Evolutionary conservation across 2,329 filamentous ascomycete species (phyloP).

Genomic region (Claviceps maximensis): DNA sequence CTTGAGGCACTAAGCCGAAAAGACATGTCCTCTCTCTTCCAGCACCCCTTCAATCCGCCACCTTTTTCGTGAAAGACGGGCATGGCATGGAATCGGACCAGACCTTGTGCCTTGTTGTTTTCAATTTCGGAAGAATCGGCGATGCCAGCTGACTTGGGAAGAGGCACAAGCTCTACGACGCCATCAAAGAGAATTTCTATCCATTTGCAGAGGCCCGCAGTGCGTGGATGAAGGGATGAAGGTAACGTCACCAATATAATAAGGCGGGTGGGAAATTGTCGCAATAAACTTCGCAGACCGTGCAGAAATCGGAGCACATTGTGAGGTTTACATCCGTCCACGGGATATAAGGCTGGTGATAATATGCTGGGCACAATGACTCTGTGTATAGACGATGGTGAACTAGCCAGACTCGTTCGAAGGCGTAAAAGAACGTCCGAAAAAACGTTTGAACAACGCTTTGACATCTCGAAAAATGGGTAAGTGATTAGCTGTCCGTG

Average conservation of each 20-base stretch:
- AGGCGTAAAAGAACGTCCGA: slow-evolving; percentile 48
- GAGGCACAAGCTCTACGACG: slow-evolving; percentile 68
- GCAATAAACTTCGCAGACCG: slow-evolving; percentile 59
- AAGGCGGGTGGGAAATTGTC: slow-evolving; percentile 49
- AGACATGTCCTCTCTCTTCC: slow-evolving; percentile 71
- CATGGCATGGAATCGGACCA: slow-evolving; percentile 70
- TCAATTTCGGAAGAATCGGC: slow-evolving; percentile 47
- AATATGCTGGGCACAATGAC: slow-evolving; percentile 75
- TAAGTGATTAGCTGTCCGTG: slow-evolving; percentile 35
- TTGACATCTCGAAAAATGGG: slow-evolving; percentile 31
- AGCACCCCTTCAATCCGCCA: slow-evolving; percentile 55
- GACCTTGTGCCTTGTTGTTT: slow-evolving; percentile 58
- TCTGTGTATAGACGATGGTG: slow-evolving; percentile 56
- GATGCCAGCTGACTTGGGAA: slow-evolving; percentile 43
- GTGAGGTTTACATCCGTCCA: slow-evolving; percentile 54
- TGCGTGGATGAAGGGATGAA: slow-evolving; percentile 64
- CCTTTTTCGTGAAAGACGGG: slow-evolving; percentile 83
- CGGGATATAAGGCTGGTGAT: slow-evolving; percentile 72
- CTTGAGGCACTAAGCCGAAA: slow-evolving; percentile 73
- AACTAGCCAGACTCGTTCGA: slow-evolving; percentile 40
- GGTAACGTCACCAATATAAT: slow-evolving; percentile 68
- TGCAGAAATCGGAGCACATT: slow-evolving; percentile 73
- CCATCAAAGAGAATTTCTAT: slow-evolving; percentile 76
- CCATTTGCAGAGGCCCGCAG: slow-evolving; percentile 67
- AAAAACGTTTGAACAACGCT: slow-evolving; percentile 28